Conservation (phyloP, 2,329 filamentous ascomycete genomes). For the Colletotrichum australisinense region DNA sequence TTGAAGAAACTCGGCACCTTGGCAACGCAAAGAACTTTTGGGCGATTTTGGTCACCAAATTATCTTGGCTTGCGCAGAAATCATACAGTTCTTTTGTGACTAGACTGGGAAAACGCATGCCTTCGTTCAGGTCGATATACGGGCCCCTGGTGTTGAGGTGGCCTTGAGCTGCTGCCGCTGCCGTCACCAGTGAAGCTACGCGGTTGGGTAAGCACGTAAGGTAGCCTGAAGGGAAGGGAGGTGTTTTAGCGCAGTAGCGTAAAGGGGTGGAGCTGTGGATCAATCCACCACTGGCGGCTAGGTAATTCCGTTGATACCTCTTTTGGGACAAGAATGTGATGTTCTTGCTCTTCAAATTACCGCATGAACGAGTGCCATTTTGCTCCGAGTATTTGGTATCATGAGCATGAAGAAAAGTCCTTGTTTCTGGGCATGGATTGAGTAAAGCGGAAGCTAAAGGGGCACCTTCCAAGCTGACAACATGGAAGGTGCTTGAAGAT, state of each 20-base stretch:
- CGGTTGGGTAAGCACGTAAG: no score
- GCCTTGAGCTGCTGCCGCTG: not conserved
- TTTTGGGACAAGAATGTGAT: not conserved
- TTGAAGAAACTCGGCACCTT: not conserved
- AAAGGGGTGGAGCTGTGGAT: not conserved
- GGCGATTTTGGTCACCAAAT: not conserved
- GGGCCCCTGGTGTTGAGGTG: not conserved
- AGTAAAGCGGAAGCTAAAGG: not conserved
- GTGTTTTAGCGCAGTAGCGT: not conserved
- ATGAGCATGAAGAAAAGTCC: not conserved
- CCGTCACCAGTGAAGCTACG: not conserved
- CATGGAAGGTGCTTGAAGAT: not conserved
- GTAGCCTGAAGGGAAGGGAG: no score
- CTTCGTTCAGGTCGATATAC: not conserved
- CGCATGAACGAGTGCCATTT: not conserved
- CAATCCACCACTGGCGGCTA: not conserved
- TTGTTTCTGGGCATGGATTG: not conserved
- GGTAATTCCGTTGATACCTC: not conserved
- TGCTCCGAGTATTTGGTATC: not conserved
- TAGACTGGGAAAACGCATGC: no score
- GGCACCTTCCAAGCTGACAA: not conserved
- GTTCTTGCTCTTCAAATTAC: not conserved
- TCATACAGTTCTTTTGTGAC: not conserved
- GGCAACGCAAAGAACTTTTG: not conserved
- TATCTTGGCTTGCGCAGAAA: not conserved